phyloP scores from a whole-genome alignment of 371 early-diverging fungal genomes.

The Mortierella sp. region DNA sequence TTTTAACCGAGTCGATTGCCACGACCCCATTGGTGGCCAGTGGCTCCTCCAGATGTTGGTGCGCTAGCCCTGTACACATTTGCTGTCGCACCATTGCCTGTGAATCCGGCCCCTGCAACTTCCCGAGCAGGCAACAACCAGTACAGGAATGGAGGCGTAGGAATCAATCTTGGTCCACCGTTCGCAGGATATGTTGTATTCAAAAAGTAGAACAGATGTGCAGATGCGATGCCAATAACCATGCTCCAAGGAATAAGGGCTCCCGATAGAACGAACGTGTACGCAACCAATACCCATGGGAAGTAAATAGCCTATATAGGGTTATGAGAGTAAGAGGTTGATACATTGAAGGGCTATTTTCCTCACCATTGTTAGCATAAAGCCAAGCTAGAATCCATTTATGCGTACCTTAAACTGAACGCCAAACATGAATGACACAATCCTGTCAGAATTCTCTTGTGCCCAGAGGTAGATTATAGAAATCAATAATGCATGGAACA shows the following conservation, averaged over 20 bases:
- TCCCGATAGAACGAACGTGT: constrained; percentile 57
- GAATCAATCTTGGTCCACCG: constrained; percentile 67
- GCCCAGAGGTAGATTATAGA: constrained; percentile 85
- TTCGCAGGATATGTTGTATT: constrained; percentile 65
- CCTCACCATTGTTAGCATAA: too few relatives aligned
- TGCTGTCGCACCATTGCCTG: constrained; percentile 27
- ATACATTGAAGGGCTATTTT: background rate
- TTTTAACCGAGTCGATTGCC: constrained; percentile 61
- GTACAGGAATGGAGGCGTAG: constrained; percentile 66
- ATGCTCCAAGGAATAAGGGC: constrained; percentile 56
- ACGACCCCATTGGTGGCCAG: constrained; percentile 62
- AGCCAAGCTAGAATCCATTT: background rate
- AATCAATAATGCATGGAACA: constrained; percentile 71
- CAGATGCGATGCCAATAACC: constrained; percentile 64
- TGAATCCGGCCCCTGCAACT: constrained; percentile 35
- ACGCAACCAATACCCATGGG: constrained; percentile 77
- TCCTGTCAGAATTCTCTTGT: constrained; percentile 69
- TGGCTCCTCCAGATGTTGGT: constrained; percentile 19
- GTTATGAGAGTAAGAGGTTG: background rate
- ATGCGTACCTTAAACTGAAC: constrained; percentile 80
- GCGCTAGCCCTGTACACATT: constrained; percentile 23
- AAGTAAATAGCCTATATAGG: constrained; percentile 70
- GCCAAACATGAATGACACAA: constrained; percentile 87
- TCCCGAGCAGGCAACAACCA: constrained; percentile 59
- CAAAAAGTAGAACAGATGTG: constrained; percentile 70